Conservation (phyloP, 179 eudicot species). For the Spinacia oleracea region DNA sequence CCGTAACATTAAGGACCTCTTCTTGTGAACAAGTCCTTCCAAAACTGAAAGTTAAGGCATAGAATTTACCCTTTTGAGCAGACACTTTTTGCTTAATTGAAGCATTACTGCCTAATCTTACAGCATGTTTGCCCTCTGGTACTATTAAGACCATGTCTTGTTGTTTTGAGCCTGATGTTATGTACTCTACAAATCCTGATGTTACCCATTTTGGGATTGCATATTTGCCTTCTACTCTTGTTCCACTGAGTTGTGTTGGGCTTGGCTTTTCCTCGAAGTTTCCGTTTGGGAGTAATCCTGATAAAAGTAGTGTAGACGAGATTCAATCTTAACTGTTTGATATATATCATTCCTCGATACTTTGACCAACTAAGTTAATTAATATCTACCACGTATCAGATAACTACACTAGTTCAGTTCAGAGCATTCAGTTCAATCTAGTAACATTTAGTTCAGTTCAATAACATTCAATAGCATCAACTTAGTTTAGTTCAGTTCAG, state of each 20-base stretch:
- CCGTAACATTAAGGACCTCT: slow-evolving; percentile 42
- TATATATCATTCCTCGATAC: too few relatives aligned
- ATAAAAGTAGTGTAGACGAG: neutral
- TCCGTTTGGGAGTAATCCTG: slow-evolving; percentile 40
- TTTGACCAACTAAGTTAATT: too few relatives aligned
- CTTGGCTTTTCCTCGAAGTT: slow-evolving; percentile 37
- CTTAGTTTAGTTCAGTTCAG: too few relatives aligned
- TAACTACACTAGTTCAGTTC: too few relatives aligned
- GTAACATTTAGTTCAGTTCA: too few relatives aligned
- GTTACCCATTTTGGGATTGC: slow-evolving; percentile 37
- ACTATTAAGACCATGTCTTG: slow-evolving; percentile 44
- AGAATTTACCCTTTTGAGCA: slow-evolving; percentile 30
- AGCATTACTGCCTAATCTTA: slow-evolving; percentile 35
- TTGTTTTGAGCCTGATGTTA: slow-evolving; percentile 35
- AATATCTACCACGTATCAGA: too few relatives aligned
- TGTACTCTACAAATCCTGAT: slow-evolving; percentile 40
- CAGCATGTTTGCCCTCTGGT: slow-evolving; percentile 37
- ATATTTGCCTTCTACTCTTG: slow-evolving; percentile 30
- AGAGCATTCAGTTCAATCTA: too few relatives aligned
- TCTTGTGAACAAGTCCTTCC: slow-evolving; percentile 49
- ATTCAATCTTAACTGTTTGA: too few relatives aligned
- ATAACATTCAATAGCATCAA: too few relatives aligned
- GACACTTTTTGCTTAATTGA: slow-evolving; percentile 37
- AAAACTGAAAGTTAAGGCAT: slow-evolving; percentile 42
- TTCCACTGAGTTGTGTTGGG: slow-evolving; percentile 34